Percentiles rank a stretch among this genome's conserved stretches.
phyloP scores from a whole-genome alignment of 1,284 basidiomycete genomes.

The Psilocybe mexicana region DNA sequence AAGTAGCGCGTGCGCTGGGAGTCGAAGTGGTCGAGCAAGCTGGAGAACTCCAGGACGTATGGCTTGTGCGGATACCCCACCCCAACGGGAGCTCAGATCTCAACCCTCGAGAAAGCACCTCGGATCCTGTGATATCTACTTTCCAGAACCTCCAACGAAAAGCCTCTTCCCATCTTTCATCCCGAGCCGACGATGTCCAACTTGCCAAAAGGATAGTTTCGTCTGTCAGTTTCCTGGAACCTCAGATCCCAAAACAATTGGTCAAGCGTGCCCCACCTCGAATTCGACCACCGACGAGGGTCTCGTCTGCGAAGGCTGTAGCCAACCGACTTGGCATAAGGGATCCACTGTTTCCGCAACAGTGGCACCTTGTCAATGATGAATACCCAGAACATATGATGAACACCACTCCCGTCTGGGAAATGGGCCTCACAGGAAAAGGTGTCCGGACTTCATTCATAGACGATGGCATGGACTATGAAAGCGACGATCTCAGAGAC shows the following conservation, averaged over 20 bases:
- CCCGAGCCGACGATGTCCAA: conserved; percentile 39
- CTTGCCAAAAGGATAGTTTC: conserved; percentile 44
- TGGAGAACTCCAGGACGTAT: conserved; percentile 84
- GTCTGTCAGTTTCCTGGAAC: conserved; percentile 55
- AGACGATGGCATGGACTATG: conserved; percentile 94
- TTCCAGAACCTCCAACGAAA: conserved; percentile 46
- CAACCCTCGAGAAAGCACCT: conserved; percentile 28
- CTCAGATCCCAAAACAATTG: conserved; percentile 62
- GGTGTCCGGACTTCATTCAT: conserved; percentile 88
- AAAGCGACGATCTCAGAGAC: conserved; percentile 80
- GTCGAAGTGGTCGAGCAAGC: conserved; percentile 87
- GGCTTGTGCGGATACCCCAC: conserved; percentile 74
- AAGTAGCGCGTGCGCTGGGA: conserved; percentile 64
- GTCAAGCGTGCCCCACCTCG: conserved; percentile 68
- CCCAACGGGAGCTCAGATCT: conserved; percentile 24
- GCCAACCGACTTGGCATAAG: conserved; percentile 66
- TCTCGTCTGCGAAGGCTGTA: conserved; percentile 43
- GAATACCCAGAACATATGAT: conserved; percentile 76
- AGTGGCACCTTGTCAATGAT: conserved; percentile 94
- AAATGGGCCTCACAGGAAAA: conserved; percentile 81
- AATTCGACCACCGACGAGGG: conserved; percentile 34
- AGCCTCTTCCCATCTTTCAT: conserved; percentile 30
- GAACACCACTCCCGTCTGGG: conserved; percentile 83
- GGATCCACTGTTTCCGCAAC: conserved; percentile 84
- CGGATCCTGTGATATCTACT: conserved; percentile 52